Base-by-base conservation (phyloP, 1,284 basidiomycete genomes). In the Apiotrichum sp. region DNA sequence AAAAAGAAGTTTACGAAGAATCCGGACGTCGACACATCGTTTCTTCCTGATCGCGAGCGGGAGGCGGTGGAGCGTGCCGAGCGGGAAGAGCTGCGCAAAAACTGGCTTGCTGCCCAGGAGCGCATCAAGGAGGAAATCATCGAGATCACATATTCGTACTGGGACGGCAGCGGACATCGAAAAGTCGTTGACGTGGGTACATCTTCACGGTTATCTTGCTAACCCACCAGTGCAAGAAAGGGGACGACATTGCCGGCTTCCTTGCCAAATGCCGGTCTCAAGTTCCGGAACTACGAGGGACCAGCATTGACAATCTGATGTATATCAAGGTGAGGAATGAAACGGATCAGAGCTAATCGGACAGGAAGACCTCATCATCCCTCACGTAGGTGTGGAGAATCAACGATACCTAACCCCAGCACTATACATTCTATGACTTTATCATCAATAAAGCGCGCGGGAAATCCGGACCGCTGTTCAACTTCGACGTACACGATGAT, bases 401-500 rank as follows among this genome's bases (percentile, higher is more conserved):
- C 7, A 2, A 8, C 32, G 4, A 8, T 6, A 35, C 13, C 49
- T 54, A 4, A 47, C 58, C 48, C 14, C 72, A 98, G 88, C 95
- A 98, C 73, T 85, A 97, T 75, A 96, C 93, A 3, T 98, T 98
- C 72, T 98, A 98, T 75, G 91, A 97, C 77, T 98, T 98, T 65
- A 96, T 98, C 67, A 81, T 98, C 64, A 96, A 97, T 82, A 97
- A 97, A 78, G 92, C 95, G 3, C 85, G 96, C 33, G 96, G 96
- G 22, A 98, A 98, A 77, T 97, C 93, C 0, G 96, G 95, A 0
- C 95, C 95, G 1, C 77, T 99, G 52, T 99, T 99, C 80, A 96
- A 91, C 76, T 99, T 99, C 74, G 96, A 99, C 74, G 96, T 98
- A 6, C 95, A 98, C 75, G 95, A 98, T 70, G 95, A 99, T 71